Evolutionary conservation across 805 yeast species (phyloP), one percentile per base, ranked within the genome.

Genomic region (Debaryomyces tyrocola): DNA sequence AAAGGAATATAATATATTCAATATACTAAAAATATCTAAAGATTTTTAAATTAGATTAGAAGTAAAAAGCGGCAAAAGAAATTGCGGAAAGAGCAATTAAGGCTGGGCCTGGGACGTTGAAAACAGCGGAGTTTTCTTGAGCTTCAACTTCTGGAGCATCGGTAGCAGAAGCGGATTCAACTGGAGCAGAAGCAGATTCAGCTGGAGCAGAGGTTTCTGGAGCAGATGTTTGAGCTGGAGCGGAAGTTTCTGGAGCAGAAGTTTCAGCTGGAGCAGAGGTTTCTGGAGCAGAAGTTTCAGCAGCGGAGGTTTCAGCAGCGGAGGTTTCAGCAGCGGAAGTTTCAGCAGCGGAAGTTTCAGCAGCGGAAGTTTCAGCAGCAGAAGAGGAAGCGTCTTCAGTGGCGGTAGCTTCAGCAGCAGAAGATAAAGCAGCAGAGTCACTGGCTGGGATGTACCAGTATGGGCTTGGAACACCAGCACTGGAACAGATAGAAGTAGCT

Each of bases 401-500:
- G 10, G 45, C 33, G 17, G 55, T 45, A 17, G 53, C 46, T 10
- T 46, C 48, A 3, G 60, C 55, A 18, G 53, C 52, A 3, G 52
- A 50, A 7, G 47, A 58, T 28, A 55, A 48, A 6, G 58, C 64
- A 43, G 74, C 74, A 27, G 61, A 45, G 12, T 57, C 60, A 27
- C 62, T 51, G 39, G 57, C 53, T 42, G 62, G 57, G 34, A 64
- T 50, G 46, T 55, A 50, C 69, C 69, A 65, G 55, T 62, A 67
- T 48, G 72, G 72, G 20, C 54, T 54, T 58, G 61, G 56, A 29
- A 66, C 67, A 52, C 73, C 70, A 35, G 66, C 70, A 43, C 55
- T 36, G 18, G 64, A 56, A 50, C 76, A 71, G 45, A 60, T 40
- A 20, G 70, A 59, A 29, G 52, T 49, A 47, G 73, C 75, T 49